phyloP scores from a whole-genome alignment of 371 early-diverging fungal genomes.

The Umbelopsis sp. region DNA sequence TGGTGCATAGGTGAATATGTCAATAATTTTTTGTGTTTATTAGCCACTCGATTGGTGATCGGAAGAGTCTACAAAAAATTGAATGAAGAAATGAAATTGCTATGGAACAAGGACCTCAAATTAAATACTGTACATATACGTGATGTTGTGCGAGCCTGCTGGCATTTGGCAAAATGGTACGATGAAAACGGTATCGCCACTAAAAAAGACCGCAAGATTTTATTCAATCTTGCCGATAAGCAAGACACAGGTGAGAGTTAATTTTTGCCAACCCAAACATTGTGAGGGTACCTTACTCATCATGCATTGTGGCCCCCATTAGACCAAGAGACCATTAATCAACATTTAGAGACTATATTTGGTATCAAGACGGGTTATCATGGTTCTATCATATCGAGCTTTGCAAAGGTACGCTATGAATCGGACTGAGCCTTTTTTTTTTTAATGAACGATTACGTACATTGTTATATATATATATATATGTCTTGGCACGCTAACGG shows the following conservation, averaged over 20 bases:
- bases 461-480: too few species aligned
- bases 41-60: conserved; percentile 89
- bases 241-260: conserved; percentile 62
- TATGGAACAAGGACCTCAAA: conserved; percentile 89
- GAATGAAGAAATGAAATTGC: conserved; percentile 85
- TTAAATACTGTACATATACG: conserved; percentile 92
- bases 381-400: conserved; percentile 75
- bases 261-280: not conserved
- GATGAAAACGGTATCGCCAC: conserved; percentile 34
- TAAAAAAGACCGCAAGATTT: conserved; percentile 13
- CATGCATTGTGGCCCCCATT: not conserved
- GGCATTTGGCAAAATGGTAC: conserved; percentile 71
- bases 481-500: conserved; percentile 6
- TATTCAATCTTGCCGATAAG: conserved; percentile 83
- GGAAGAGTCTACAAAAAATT: conserved; percentile 87
- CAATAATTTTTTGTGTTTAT: too few species aligned
- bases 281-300: too few species aligned
- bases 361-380: conserved; percentile 86
- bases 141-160: conserved; percentile 83
- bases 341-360: conserved; percentile 71
- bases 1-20: too few species aligned
- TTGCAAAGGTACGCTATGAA: conserved; percentile 68
- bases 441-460: too few species aligned
- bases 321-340: conserved; percentile 85
- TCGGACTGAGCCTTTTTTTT: too few species aligned